Evolutionary conservation across 2,329 filamentous ascomycete species (phyloP), one percentile per base, ranked within the genome.

Genomic region (Nemania sp.): DNA sequence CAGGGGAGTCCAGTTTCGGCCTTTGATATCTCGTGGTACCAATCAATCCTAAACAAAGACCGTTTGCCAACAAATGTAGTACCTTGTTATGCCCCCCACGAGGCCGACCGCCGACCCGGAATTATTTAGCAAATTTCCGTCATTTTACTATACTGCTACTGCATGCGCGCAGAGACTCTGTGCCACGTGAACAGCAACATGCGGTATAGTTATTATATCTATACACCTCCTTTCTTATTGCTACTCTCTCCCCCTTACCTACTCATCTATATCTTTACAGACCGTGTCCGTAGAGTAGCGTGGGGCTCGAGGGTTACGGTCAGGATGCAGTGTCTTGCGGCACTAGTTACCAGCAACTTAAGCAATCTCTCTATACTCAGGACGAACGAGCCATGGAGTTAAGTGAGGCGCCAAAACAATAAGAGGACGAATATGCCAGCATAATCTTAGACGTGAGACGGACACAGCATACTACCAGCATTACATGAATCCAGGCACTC

Each of bases 21-120:
- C 32, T 62, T 62, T 54, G 57, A 59, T 59, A 53, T 56, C 32
- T 59, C 27, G 65, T 65, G 62, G 45, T 63, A 68, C 62, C 54
- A 70, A 66, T 57, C 41, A 62, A 65, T 63, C 35, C 35, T 32
- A 57, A 41, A 59, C 47, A 47, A n/a, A 60, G n/a, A 56, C 56
- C 59, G 18, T 59, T 60, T 51, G 43, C 38, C 55, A 53, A 60
- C 43, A 66, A 3, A 45, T 38, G 41, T 54, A 66, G 27, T 61
- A 18, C 20, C 32, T 32, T 53, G 29, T 51, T 45, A 20, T 45
- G 18, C 38, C 24, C 43, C 49, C 51, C 32, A 54, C 45, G 26
- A 20, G 49, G 32, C 55, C 58, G 65, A 65, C 58, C 27, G 47
- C 57, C 49, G 45, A 67, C 56, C 47, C 41, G 47, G 47, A 27